Conservation (phyloP, 768 basidiomycete species). For the Epithele typhae region DNA sequence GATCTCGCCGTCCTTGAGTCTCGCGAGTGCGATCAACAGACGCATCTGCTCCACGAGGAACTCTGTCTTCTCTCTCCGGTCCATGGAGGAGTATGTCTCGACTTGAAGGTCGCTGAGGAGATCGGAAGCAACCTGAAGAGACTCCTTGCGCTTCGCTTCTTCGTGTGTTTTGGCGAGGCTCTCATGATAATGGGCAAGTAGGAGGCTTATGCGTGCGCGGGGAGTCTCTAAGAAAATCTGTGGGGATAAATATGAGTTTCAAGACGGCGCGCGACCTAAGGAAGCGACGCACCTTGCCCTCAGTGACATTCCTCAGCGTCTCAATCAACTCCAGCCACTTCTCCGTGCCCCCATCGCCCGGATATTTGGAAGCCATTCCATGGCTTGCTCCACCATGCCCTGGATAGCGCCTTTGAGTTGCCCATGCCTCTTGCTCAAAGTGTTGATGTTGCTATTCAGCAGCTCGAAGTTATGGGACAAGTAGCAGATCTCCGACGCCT, state of each 20-base stretch:
- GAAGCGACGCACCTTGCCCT: slow-evolving; percentile 80
- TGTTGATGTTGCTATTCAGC: slow-evolving; percentile 63
- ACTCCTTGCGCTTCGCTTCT: slow-evolving; percentile 46
- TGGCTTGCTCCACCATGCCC: slow-evolving; percentile 84
- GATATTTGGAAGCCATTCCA: slow-evolving; percentile 78
- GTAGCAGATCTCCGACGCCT: slow-evolving; percentile 69
- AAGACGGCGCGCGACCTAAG: neutral
- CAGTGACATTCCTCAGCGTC: slow-evolving; percentile 86
- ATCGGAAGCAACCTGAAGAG: slow-evolving; percentile 83
- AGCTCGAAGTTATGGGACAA: slow-evolving; percentile 63
- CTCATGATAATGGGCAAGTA: slow-evolving; percentile 86
- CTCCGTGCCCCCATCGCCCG: slow-evolving; percentile 60
- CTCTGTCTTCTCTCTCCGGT: slow-evolving; percentile 95
- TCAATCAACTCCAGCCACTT: slow-evolving; percentile 87
- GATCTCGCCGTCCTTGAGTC: slow-evolving; percentile 66
- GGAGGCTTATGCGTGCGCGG: slow-evolving; percentile 87
- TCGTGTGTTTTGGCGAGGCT: slow-evolving; percentile 45
- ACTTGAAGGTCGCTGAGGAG: slow-evolving; percentile 93
- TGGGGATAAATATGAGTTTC: neutral
- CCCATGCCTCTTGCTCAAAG: slow-evolving; percentile 93
- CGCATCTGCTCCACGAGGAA: slow-evolving; percentile 99
- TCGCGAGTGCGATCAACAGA: slow-evolving; percentile 72
- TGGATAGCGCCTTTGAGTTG: slow-evolving; percentile 90
- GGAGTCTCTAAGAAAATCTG: slow-evolving; percentile 97
- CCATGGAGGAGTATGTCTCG: slow-evolving; percentile 99